Evolutionary conservation across 139 green algal genomes (phyloP).

Genomic region (Tetraselmis striata): DNA sequence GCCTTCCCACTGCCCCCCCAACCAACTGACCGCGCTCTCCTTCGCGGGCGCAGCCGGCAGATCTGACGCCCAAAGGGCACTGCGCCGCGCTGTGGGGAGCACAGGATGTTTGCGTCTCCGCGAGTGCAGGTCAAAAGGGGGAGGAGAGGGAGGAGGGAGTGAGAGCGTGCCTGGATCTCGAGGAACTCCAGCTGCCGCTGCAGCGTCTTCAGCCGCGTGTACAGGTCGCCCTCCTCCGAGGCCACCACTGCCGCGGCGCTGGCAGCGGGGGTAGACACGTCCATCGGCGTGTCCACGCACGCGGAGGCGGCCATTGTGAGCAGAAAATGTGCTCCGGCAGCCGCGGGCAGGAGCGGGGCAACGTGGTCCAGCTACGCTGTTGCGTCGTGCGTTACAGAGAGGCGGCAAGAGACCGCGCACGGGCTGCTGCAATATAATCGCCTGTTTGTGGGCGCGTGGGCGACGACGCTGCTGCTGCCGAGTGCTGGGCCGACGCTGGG

Average conservation of each 20-base stretch:
- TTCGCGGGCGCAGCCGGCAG: too few relatives aligned
- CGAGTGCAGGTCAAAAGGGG: background rate
- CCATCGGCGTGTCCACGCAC: background rate
- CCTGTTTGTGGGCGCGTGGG: too few relatives aligned
- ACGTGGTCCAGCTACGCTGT: too few relatives aligned
- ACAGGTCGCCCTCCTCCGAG: conserved; percentile 62
- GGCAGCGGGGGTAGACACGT: background rate
- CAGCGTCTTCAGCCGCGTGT: conserved; percentile 84
- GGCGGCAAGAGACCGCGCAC: too few relatives aligned
- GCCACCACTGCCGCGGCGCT: background rate
- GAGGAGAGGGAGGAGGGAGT: background rate
- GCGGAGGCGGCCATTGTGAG: background rate
- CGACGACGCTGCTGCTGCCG: too few relatives aligned
- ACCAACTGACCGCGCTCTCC: too few relatives aligned
- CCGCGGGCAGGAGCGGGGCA: too few relatives aligned
- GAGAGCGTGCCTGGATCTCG: conserved; percentile 79
- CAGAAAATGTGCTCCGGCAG: too few relatives aligned
- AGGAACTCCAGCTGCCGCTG: conserved; percentile 94
- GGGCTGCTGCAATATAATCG: too few relatives aligned
- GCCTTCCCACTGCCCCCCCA: too few relatives aligned
- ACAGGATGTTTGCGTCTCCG: background rate
- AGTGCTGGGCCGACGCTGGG: too few relatives aligned
- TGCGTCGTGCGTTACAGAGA: too few relatives aligned
- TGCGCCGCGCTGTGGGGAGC: background rate
- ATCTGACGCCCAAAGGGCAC: background rate